phyloP scores from a whole-genome alignment of 148 eudicot species.

The Rhododendron williamsianum region DNA sequence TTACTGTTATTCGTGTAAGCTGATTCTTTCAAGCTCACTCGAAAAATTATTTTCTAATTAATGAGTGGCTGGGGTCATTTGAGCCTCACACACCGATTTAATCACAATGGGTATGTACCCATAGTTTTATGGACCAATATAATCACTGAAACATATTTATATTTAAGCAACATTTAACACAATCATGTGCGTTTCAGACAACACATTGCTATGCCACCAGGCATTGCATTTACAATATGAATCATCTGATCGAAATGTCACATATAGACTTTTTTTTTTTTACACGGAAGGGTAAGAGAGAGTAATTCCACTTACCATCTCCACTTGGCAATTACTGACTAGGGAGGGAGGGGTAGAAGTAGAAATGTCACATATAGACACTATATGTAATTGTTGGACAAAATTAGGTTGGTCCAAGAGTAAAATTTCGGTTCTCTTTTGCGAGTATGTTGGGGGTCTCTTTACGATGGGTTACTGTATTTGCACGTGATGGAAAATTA shows the following conservation, averaged over 20 bases:
- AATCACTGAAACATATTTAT: background rate
- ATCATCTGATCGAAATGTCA: background rate
- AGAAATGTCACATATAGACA: no score
- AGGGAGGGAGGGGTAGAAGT: no score
- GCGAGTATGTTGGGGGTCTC: no score
- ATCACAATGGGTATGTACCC: no score
- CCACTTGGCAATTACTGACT: no score
- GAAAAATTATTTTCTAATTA: background rate
- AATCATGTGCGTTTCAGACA: constrained; percentile 1
- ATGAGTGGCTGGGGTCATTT: background rate
- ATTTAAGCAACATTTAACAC: background rate
- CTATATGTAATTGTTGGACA: no score
- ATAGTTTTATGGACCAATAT: background rate
- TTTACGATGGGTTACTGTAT: no score
- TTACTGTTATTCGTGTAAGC: background rate
- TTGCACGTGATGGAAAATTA: no score
- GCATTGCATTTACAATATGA: background rate
- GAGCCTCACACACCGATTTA: background rate
- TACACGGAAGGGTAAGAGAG: no score
- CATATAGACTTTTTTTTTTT: no score
- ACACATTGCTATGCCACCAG: background rate
- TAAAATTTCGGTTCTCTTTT: background rate
- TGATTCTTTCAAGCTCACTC: background rate
- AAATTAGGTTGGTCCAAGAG: background rate
- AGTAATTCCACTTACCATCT: no score